phyloP scores from a whole-genome alignment of 768 basidiomycete genomes.

The Collybia nuda region DNA sequence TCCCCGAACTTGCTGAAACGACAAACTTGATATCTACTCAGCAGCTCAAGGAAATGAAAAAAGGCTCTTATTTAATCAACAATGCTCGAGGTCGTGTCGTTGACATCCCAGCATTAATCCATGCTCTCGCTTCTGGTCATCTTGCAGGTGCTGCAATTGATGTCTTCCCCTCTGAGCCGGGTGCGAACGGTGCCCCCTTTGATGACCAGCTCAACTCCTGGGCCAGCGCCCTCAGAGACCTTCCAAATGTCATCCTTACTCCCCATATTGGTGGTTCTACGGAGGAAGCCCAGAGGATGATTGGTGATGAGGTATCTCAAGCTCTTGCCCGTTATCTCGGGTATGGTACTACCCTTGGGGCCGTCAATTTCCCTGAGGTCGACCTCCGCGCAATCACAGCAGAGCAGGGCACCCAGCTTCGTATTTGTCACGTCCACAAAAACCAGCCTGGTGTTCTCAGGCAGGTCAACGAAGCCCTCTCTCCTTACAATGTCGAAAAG shows the following conservation, averaged over 20 bases:
- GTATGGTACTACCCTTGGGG: slow-evolving; percentile 86
- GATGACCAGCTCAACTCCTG: slow-evolving; percentile 87
- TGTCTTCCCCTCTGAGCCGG: slow-evolving; percentile 93
- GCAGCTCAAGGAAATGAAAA: slow-evolving; percentile 90
- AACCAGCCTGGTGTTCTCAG: slow-evolving; percentile 95
- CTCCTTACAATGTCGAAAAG: slow-evolving; percentile 97
- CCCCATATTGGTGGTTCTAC: slow-evolving; percentile 99
- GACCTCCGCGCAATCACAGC: slow-evolving; percentile 89
- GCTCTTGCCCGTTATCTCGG: slow-evolving; percentile 88
- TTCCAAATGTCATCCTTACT: slow-evolving; percentile 93
- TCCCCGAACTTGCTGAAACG: slow-evolving; percentile 95
- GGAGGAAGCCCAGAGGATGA: slow-evolving; percentile 97
- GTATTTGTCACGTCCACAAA: slow-evolving; percentile 93
- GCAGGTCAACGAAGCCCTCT: slow-evolving; percentile 91
- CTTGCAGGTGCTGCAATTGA: slow-evolving; percentile 89
- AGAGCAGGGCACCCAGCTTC: slow-evolving; percentile 78
- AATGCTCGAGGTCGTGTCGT: slow-evolving; percentile 96
- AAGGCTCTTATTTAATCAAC: slow-evolving; percentile 94
- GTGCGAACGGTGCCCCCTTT: slow-evolving; percentile 86
- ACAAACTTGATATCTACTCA: slow-evolving; percentile 84
- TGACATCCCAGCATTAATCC: slow-evolving; percentile 88
- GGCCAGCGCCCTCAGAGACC: slow-evolving; percentile 68
- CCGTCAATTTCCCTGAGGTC: slow-evolving; percentile 99
- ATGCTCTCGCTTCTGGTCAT: slow-evolving; percentile 79
- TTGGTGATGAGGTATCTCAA: slow-evolving; percentile 90